Conservation (phyloP, 768 basidiomycete species). For the Rhizopogon roseolus region DNA sequence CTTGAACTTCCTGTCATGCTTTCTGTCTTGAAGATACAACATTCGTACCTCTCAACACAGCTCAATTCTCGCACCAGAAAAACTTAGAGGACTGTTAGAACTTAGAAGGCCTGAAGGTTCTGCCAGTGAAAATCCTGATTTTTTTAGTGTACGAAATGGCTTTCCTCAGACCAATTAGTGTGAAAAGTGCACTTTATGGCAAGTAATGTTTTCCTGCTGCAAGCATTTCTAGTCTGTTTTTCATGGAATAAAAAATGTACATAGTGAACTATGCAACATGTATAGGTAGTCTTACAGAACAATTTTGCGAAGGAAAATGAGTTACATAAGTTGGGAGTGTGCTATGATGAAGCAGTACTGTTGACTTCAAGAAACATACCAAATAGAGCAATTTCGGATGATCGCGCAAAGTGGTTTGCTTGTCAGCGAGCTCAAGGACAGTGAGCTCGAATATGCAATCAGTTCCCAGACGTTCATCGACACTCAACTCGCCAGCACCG, state of each 20-base stretch:
- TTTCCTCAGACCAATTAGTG: background rate
- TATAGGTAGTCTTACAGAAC: background rate
- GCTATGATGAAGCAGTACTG: no score
- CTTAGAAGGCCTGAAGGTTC: no score
- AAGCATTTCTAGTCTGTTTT: background rate
- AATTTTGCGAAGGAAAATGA: no score
- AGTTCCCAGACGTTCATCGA: slow-evolving; percentile 22
- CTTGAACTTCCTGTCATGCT: no score
- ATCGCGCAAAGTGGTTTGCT: background rate
- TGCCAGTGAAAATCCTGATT: no score
- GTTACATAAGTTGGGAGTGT: no score
- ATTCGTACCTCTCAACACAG: no score
- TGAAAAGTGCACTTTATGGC: background rate
- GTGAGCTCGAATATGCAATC: slow-evolving; percentile 17
- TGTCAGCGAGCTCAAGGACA: background rate
- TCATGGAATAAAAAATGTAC: background rate
- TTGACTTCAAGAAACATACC: no score
- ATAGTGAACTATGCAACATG: background rate
- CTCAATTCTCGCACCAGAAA: no score
- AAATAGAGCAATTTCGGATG: no score
- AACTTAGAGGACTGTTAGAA: no score
- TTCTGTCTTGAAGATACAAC: no score
- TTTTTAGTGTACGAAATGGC: background rate
- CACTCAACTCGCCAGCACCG: slow-evolving; percentile 9
- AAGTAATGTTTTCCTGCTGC: background rate